phyloP scores from a whole-genome alignment of 768 basidiomycete species.

The Podaxis carcinomalis region DNA sequence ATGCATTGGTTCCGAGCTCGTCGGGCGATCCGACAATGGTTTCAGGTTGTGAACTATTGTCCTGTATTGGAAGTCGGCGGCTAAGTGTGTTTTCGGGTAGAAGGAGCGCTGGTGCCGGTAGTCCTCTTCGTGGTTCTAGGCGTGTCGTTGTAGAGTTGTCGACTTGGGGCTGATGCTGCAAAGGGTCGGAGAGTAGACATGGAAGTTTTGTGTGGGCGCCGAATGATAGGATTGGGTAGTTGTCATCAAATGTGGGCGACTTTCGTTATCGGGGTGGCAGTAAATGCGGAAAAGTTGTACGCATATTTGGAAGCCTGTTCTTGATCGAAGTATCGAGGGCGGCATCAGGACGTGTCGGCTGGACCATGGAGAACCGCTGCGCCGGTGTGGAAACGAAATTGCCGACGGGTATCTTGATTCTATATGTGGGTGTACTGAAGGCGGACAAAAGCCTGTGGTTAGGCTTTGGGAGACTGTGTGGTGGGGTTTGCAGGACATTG shows the following conservation, averaged over 20 bases:
- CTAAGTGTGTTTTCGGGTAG: not conserved
- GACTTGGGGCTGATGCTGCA: not conserved
- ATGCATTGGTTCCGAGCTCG: not conserved
- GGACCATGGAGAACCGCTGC: not conserved
- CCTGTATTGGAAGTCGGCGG: not conserved
- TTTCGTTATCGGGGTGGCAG: not conserved
- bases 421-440: too few species aligned
- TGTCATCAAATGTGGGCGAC: not conserved
- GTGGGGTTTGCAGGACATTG: too few species aligned
- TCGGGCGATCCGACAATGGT: not conserved
- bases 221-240: not conserved
- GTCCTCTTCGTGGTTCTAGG: not conserved
- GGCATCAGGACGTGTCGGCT: too few species aligned
- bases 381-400: not conserved
- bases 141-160: not conserved
- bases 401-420: not conserved
- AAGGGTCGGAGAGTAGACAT: not conserved
- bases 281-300: too few species aligned
- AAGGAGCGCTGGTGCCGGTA: not conserved
- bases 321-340: too few species aligned
- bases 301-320: too few species aligned
- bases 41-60: not conserved
- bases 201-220: not conserved
- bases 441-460: too few species aligned
- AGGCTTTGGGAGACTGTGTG: too few species aligned